phyloP scores from a whole-genome alignment of 129 eudicot species.

The Helianthus annuus region DNA sequence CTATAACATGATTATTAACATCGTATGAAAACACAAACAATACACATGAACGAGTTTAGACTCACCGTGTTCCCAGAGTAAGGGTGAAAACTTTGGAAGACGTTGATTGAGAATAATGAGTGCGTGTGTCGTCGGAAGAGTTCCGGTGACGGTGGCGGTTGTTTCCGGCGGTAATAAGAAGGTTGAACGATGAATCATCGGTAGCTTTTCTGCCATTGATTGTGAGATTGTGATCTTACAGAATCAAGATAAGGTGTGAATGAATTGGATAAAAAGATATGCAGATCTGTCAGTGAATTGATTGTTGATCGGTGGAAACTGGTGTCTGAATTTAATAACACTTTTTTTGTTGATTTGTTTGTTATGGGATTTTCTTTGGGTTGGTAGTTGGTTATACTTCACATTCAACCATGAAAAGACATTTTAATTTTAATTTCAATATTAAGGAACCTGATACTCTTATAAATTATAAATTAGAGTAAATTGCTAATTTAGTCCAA shows the following conservation, averaged over 20 bases:
- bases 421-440: too few species aligned
- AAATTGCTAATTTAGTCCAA: too few species aligned
- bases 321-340: too few species aligned
- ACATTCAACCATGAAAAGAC: too few species aligned
- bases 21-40: background rate
- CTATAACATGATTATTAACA: too few species aligned
- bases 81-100: slow-evolving; percentile 35
- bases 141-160: background rate
- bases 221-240: background rate
- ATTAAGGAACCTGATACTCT: too few species aligned
- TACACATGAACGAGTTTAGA: background rate
- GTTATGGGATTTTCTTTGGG: too few species aligned
- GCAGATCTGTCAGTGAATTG: background rate
- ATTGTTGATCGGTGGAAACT: too few species aligned
- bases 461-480: too few species aligned
- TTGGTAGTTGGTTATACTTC: too few species aligned
- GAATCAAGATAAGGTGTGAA: slow-evolving; percentile 4
- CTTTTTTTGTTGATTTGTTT: too few species aligned
- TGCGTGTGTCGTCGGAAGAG: slow-evolving; percentile 28
- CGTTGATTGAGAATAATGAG: slow-evolving; percentile 39
- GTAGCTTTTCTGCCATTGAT: slow-evolving; percentile 30
- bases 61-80: slow-evolving; percentile 45
- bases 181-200: slow-evolving; percentile 34
- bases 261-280: too few species aligned
- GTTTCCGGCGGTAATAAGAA: slow-evolving; percentile 26